Evolutionary conservation across 192 early-diverging fungal genomes (phyloP).

Genomic region (Linderina pennispora): DNA sequence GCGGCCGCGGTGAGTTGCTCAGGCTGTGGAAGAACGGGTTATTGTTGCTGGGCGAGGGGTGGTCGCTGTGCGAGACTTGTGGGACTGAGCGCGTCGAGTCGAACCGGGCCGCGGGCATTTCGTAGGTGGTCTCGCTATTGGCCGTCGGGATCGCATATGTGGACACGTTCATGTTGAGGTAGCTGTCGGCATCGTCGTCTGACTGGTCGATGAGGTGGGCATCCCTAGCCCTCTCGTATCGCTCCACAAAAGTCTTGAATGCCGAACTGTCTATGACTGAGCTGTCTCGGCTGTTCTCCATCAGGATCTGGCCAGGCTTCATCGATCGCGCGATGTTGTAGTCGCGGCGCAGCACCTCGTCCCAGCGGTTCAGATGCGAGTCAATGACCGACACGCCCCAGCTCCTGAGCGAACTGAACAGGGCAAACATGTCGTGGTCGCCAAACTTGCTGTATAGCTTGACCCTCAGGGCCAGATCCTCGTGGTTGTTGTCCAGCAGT

Average conservation of each 20-base stretch:
- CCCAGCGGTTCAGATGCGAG: slow-evolving; percentile 34
- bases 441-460: slow-evolving; percentile 30
- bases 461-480: slow-evolving; percentile 18
- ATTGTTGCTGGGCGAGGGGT: no score
- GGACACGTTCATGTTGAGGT: slow-evolving; percentile 19
- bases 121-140: no score
- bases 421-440: slow-evolving; percentile 26
- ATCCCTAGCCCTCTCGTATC: slow-evolving; percentile 23
- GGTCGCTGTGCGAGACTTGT: no score
- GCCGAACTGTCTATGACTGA: slow-evolving; percentile 8
- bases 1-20: background rate
- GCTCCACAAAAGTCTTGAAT: slow-evolving; percentile 26
- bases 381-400: slow-evolving; percentile 20
- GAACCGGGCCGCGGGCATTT: no score
- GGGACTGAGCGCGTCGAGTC: no score
- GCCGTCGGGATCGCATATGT: slow-evolving; percentile 13
- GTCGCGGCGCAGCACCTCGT: slow-evolving; percentile 28
- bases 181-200: slow-evolving; percentile 25
- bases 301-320: slow-evolving; percentile 8
- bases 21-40: background rate
- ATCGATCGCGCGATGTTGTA: slow-evolving; percentile 40
- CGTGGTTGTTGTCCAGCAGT: slow-evolving; percentile 14
- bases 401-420: slow-evolving; percentile 10
- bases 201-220: background rate
- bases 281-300: slow-evolving; percentile 28